Conservation (phyloP, 768 basidiomycete genomes). For the Suillus decipiens region DNA sequence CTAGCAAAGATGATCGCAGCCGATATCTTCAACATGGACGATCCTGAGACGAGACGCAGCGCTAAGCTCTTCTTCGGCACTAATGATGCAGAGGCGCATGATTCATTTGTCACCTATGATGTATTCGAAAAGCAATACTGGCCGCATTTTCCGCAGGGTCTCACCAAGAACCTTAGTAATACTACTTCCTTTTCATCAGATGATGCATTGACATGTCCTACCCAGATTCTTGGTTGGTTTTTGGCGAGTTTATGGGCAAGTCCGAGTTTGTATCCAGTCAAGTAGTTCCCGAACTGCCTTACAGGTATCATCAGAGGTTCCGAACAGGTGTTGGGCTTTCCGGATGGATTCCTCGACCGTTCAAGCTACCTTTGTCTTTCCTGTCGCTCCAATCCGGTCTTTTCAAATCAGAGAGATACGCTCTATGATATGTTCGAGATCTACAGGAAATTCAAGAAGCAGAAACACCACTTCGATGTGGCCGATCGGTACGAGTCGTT, state of each 20-base stretch:
- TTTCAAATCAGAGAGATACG: constrained; percentile 47
- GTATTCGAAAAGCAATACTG: constrained; percentile 56
- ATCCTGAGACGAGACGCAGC: constrained; percentile 6
- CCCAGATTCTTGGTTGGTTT: constrained; percentile 62
- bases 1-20: constrained; percentile 29
- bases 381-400: constrained; percentile 53
- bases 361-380: constrained; percentile 50
- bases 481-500: constrained; percentile 54
- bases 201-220: constrained; percentile 1
- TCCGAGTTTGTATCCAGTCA: neutral
- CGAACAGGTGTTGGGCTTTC: constrained; percentile 44
- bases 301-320: constrained; percentile 68
- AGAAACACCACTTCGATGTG: constrained; percentile 47
- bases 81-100: constrained; percentile 19
- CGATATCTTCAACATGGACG: constrained; percentile 18
- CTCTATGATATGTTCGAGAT: constrained; percentile 56
- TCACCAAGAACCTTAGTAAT: constrained; percentile 56
- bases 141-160: constrained; percentile 53
- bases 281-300: neutral
- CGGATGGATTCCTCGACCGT: constrained; percentile 42
- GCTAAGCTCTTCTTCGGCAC: constrained; percentile 18
- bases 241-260: constrained; percentile 66
- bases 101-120: constrained; percentile 43
- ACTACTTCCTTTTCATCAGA: constrained; percentile 2
- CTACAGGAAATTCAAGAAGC: constrained; percentile 51